Evolutionary conservation across 2,329 filamentous ascomycete genomes (phyloP).

Genomic region (Aschersonia sp.): DNA sequence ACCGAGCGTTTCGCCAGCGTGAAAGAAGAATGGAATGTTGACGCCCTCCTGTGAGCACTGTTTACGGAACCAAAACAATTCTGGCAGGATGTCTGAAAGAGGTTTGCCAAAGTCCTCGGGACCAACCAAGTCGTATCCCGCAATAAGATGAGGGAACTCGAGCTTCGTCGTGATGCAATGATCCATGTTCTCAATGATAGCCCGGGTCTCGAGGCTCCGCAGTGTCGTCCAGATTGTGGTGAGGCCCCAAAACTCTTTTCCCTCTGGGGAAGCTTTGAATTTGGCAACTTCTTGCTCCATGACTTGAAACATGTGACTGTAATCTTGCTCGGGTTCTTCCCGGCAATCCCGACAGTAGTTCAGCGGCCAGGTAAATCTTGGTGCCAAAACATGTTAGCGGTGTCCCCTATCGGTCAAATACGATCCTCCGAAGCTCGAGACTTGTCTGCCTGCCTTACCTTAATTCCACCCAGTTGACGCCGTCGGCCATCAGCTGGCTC

Average conservation of each 20-base stretch:
- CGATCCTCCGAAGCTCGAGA: no score
- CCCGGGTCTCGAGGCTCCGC: conserved; percentile 46
- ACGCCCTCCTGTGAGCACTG: conserved; percentile 65
- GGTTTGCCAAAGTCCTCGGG: conserved; percentile 71
- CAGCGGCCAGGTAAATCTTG: conserved; percentile 55
- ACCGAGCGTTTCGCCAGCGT: conserved; percentile 79
- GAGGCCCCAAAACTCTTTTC: conserved; percentile 69
- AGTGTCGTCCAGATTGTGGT: conserved; percentile 75
- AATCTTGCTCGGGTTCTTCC: conserved; percentile 53
- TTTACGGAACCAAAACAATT: conserved; percentile 89
- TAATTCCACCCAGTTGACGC: conserved; percentile 74
- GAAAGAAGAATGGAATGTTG: conserved; percentile 88
- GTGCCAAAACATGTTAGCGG: background rate
- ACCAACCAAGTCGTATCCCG: conserved; percentile 81
- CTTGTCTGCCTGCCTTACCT: conserved; percentile 20
- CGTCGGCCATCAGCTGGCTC: conserved; percentile 59
- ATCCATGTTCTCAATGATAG: conserved; percentile 71
- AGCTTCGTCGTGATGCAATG: conserved; percentile 73
- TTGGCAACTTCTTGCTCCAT: conserved; percentile 64
- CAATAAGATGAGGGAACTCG: conserved; percentile 63
- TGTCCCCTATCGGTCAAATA: no score
- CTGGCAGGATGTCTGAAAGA: conserved; percentile 62
- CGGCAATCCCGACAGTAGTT: conserved; percentile 52
- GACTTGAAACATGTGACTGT: conserved; percentile 54
- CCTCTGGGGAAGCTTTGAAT: conserved; percentile 60